Evolutionary conservation across 2,329 filamentous ascomycete species (phyloP).

Genomic region (Bipolaris victoriae): DNA sequence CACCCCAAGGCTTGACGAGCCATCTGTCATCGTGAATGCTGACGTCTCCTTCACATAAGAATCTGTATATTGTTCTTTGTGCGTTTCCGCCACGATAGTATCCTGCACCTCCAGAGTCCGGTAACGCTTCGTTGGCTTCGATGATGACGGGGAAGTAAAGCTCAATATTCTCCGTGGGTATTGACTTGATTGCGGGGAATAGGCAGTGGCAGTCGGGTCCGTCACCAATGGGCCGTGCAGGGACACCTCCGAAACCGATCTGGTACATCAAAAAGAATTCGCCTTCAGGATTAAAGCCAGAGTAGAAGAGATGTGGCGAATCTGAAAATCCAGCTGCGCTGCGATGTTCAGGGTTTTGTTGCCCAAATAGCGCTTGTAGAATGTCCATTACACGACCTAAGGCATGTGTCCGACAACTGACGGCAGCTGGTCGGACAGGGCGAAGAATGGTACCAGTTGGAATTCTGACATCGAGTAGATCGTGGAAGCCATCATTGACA

Average conservation of each 20-base stretch:
- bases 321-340: conserved; percentile 60
- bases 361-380: conserved; percentile 58
- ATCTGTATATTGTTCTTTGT: conserved; percentile 56
- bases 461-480: conserved; percentile 56
- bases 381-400: conserved; percentile 58
- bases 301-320: conserved; percentile 59
- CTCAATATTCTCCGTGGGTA: conserved; percentile 58
- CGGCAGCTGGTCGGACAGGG: conserved; percentile 55
- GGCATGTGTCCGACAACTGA: conserved; percentile 57
- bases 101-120: conserved; percentile 57
- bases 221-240: conserved; percentile 56
- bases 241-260: conserved; percentile 59
- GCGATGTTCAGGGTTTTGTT: conserved; percentile 54
- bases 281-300: conserved; percentile 56
- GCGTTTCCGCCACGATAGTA: conserved; percentile 58
- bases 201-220: conserved; percentile 59
- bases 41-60: conserved; percentile 55
- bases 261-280: conserved; percentile 60
- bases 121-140: conserved; percentile 56
- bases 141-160: conserved; percentile 57
- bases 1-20: conserved; percentile 59
- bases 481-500: conserved; percentile 60
- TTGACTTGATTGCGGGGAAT: conserved; percentile 59
- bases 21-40: conserved; percentile 58
- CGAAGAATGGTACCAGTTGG: conserved; percentile 55